Percentiles rank a stretch among this genome's conserved stretches.
Evolutionary conservation across 2,329 filamentous ascomycete genomes (phyloP).

Genomic region (Sporothrix luriei): DNA sequence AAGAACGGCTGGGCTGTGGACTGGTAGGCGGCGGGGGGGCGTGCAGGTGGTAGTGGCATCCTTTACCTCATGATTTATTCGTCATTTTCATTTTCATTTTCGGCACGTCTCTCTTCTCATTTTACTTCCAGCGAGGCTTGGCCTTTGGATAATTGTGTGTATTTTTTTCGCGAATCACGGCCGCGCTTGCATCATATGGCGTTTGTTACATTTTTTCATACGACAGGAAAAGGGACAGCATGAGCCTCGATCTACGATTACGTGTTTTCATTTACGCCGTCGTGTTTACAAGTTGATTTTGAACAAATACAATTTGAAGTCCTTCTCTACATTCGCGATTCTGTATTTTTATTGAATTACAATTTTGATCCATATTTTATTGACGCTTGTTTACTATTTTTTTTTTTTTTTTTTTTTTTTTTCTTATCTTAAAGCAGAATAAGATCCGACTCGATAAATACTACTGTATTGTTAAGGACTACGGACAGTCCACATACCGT

Average conservation of each 20-base stretch:
- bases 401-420: too few relatives aligned
- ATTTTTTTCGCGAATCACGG: slow-evolving; percentile 1
- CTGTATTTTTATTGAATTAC: too few relatives aligned
- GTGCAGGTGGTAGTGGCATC: neutral
- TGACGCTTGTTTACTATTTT: too few relatives aligned
- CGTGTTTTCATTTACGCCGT: neutral
- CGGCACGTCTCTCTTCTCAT: neutral
- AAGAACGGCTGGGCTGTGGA: slow-evolving; percentile 92
- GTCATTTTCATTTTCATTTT: neutral
- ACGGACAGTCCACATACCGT: too few relatives aligned
- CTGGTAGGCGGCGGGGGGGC: slow-evolving; percentile 57
- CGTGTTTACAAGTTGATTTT: neutral
- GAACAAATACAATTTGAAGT: too few relatives aligned
- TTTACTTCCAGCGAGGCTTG: neutral
- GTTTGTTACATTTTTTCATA: neutral
- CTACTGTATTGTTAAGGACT: too few relatives aligned
- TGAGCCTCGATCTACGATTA: too few relatives aligned
- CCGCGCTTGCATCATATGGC: slow-evolving; percentile 18
- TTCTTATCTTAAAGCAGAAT: too few relatives aligned
- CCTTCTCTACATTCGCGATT: too few relatives aligned
- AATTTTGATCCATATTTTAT: too few relatives aligned
- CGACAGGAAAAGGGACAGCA: neutral
- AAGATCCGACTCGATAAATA: too few relatives aligned
- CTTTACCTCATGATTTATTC: neutral
- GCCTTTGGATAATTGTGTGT: neutral